Conservation (phyloP, 2,329 filamentous ascomycete species). For the Ascochyta pisi region DNA sequence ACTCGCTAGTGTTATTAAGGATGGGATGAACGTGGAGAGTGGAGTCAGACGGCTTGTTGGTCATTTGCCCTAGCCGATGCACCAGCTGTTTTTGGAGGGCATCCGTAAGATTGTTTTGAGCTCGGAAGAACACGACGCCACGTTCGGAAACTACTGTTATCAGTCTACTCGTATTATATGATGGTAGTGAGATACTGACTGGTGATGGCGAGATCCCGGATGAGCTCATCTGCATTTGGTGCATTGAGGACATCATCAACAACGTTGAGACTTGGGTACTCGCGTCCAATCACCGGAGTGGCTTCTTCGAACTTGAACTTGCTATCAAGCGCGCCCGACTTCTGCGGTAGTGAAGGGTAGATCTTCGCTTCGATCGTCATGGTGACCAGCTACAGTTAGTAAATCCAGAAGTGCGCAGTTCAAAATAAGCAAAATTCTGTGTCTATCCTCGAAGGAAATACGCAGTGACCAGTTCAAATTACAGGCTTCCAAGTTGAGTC, state of each 20-base stretch:
- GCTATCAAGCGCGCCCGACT: constrained; percentile 20
- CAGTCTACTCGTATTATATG: neutral
- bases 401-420: no score
- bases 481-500: no score
- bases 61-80: constrained; percentile 59
- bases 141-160: constrained; percentile 50
- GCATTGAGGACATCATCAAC: constrained; percentile 69
- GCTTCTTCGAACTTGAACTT: constrained; percentile 52
- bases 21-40: constrained; percentile 68
- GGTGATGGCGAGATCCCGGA: constrained; percentile 66
- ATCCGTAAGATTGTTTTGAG: constrained; percentile 57
- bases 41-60: constrained; percentile 56
- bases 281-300: constrained; percentile 68
- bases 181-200: constrained; percentile 13
- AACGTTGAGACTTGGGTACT: constrained; percentile 62
- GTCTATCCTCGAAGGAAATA: no score
- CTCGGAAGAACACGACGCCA: constrained; percentile 62
- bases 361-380: constrained; percentile 1
- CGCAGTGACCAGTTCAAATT: no score
- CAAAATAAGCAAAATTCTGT: no score
- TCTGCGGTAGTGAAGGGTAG: constrained; percentile 17
- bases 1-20: constrained; percentile 34
- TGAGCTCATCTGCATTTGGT: constrained; percentile 66
- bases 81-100: constrained; percentile 61
- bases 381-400: neutral